Base-by-base conservation (phyloP, 495 filamentous ascomycete species). In the Cudoniella acicularis region DNA sequence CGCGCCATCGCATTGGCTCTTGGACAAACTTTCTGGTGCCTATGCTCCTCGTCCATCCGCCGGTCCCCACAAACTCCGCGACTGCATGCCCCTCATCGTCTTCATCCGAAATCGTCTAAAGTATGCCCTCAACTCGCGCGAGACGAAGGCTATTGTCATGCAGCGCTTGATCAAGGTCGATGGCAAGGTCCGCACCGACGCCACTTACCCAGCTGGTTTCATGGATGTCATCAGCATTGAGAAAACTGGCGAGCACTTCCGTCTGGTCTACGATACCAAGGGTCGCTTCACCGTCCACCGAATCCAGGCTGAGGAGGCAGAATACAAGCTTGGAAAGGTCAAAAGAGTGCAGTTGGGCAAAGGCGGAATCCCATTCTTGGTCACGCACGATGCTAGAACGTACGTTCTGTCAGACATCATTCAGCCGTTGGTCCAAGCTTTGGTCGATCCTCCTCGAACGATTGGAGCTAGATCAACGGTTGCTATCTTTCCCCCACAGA, bases 361-460 rank as follows among this genome's bases (percentile, higher is more conserved):
- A 77, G 95, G 94, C 80, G 94, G 93, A 80, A 94, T 98, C 84
- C 94, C 94, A 90, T 98, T 96, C 90, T 96, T 97, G 89, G 94
- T 98, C 89, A 98, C 95, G 90, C 95, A 98, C 87, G 94, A 98
- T 91, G 94, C 95, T 80, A 86, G 94, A 90, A 98, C 95, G 92
- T 97, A 80, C 94, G 92, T 85, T 85, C 82, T 88, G 79, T 84
- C 86, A 83, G 82, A 87, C 84, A 88, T 92, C 91, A 90, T 87
- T 96, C 91, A 96, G 91, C 86, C 91, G 91, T 96, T 95, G 91
- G 91, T 91, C 89, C 90, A 94, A 92, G 88, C 82, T 93, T 92
- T 92, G 89, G 90, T 85, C 79, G 86, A 87, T 82, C 79, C 76
- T 76, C 72, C 56, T 54, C 57, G 54, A 64, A 56, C 43, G 52